Evolutionary conservation across 2,329 filamentous ascomycete species (phyloP).

Genomic region (Hirsutella thompsonii): DNA sequence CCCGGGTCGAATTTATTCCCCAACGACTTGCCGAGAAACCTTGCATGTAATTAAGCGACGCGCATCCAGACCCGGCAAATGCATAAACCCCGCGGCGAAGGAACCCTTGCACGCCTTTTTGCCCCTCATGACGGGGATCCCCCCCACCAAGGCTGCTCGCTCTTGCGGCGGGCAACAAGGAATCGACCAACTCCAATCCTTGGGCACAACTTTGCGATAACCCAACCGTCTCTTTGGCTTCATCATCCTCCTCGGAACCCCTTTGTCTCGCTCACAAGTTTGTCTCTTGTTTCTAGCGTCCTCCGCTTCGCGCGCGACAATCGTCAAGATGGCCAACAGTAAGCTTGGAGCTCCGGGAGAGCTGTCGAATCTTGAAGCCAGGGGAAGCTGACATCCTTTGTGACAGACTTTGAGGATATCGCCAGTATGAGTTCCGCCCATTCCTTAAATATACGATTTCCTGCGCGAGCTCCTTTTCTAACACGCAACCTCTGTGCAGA

Average conservation of each 20-base stretch:
- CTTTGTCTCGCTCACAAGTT: not conserved
- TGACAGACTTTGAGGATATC: constrained; percentile 29
- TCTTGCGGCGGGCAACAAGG: not conserved
- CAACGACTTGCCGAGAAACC: too few species aligned
- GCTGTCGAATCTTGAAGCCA: constrained; percentile 4
- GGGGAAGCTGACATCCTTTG: constrained; percentile 7
- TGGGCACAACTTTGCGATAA: constrained; percentile 21
- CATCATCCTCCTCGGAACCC: not conserved
- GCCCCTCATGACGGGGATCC: constrained; percentile 15
- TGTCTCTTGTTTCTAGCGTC: not conserved
- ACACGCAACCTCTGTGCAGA: constrained; percentile 32
- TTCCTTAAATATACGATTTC: constrained; percentile 2
- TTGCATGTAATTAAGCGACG: too few species aligned
- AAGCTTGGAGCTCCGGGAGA: constrained; percentile 7
- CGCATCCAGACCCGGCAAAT: not conserved
- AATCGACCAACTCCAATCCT: constrained; percentile 7
- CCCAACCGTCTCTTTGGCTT: constrained; percentile 5
- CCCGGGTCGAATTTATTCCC: too few species aligned
- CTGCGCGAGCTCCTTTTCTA: not conserved
- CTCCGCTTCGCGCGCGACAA: not conserved
- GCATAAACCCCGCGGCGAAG: not conserved
- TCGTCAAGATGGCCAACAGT: constrained; percentile 20
- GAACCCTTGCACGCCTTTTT: constrained; percentile 4
- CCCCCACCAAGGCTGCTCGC: constrained; percentile 7
- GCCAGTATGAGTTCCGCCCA: constrained; percentile 26